Conservation (phyloP, 2,329 filamentous ascomycete species). For the Fusarium humuli region DNA sequence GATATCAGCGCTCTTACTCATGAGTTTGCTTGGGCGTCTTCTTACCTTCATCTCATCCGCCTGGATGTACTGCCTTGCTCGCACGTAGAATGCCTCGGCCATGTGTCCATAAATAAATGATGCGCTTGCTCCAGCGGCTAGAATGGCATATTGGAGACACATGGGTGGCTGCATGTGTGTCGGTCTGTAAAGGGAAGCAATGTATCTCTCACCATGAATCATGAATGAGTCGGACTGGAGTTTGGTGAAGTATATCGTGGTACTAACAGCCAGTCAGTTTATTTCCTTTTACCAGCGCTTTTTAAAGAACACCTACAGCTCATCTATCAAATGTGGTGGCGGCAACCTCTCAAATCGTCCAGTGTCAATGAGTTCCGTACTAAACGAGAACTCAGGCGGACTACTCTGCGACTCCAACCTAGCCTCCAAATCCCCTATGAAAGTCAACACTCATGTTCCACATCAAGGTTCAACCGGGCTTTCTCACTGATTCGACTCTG, state of each 20-base stretch:
- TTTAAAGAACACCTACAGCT: constrained; percentile 18
- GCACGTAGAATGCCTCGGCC: constrained; percentile 80
- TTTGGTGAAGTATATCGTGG: constrained; percentile 72
- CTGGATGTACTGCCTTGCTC: constrained; percentile 84
- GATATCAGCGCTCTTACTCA: constrained; percentile 65
- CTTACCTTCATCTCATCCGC: constrained; percentile 79
- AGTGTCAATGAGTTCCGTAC: constrained; percentile 31
- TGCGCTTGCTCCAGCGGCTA: constrained; percentile 76
- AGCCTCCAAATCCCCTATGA: constrained; percentile 54
- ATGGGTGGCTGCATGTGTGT: constrained; percentile 82
- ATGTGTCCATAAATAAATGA: constrained; percentile 75
- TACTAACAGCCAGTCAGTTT: neutral
- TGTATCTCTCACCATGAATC: constrained; percentile 78
- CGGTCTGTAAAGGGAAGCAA: constrained; percentile 74
- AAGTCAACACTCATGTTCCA: neutral
- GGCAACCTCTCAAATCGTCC: constrained; percentile 33
- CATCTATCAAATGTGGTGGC: constrained; percentile 29
- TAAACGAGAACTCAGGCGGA: neutral
- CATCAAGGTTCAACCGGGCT: rapidly evolving
- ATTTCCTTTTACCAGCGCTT: too few relatives aligned
- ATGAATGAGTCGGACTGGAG: constrained; percentile 78
- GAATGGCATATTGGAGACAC: constrained; percentile 84
- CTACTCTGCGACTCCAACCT: constrained; percentile 17
- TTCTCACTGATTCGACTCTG: constrained; percentile 24
- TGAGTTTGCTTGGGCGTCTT: rapidly evolving